Evolutionary conservation across 495 filamentous ascomycete species (phyloP).

Genomic region (Cercophora scortea): DNA sequence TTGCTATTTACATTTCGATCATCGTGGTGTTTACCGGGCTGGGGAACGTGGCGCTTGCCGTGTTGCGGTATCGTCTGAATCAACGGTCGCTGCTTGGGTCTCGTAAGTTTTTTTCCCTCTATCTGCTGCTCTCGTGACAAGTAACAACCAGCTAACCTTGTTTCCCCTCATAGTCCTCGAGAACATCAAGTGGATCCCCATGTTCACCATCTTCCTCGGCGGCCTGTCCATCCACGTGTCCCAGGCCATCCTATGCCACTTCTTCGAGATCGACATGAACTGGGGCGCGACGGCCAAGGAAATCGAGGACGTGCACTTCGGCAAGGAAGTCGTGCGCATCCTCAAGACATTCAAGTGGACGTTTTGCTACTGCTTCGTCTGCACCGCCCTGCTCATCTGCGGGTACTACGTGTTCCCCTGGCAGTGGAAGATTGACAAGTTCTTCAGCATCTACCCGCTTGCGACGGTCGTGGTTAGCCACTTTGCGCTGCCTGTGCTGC

Average conservation of each 20-base stretch:
- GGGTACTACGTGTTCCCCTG: constrained; percentile 36
- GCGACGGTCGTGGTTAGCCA: constrained; percentile 45
- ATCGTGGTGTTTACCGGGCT: constrained; percentile 51
- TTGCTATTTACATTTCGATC: constrained; percentile 50
- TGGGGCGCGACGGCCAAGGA: constrained; percentile 62
- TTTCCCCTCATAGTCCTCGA: constrained; percentile 35
- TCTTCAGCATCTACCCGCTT: constrained; percentile 54
- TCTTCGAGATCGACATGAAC: constrained; percentile 54
- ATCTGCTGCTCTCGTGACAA: background rate
- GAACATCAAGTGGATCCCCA: constrained; percentile 56
- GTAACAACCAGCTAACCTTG: background rate
- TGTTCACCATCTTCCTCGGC: constrained; percentile 55
- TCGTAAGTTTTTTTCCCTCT: constrained; percentile 17
- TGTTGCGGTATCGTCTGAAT: constrained; percentile 46
- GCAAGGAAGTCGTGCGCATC: constrained; percentile 50
- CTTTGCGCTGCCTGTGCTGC: constrained; percentile 50
- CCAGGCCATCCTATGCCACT: constrained; percentile 52
- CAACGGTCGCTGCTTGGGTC: constrained; percentile 29
- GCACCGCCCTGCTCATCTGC: constrained; percentile 40
- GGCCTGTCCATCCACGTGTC: constrained; percentile 58
- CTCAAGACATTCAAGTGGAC: constrained; percentile 52
- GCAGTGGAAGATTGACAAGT: constrained; percentile 48
- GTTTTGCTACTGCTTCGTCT: constrained; percentile 45
- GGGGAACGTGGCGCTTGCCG: constrained; percentile 42
- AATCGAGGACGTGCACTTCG: constrained; percentile 50